A percentile compares a stretch with the other conserved stretches of the same genome.
These are phyloP conservation scores for Botryotinia convoluta DNA, from an alignment of 2,329 filamentous ascomycete species.

Conservation along the genomic window DNA sequence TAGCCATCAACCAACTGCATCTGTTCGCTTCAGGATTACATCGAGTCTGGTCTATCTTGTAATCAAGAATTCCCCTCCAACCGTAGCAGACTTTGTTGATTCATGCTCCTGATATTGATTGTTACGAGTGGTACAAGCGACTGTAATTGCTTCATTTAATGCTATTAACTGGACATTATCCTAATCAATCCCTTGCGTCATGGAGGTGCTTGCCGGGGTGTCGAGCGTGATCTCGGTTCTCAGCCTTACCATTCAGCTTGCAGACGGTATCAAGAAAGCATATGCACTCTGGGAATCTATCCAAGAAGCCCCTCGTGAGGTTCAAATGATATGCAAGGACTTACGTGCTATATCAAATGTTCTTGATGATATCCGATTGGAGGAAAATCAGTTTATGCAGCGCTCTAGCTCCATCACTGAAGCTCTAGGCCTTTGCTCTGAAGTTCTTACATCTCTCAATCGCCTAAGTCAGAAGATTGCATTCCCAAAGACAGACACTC, in stretches of 20 bases:
- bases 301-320: not conserved
- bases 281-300: not conserved
- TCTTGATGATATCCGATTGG: not conserved
- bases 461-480: not conserved
- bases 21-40: no score
- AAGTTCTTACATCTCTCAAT: not conserved
- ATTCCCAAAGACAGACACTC: not conserved
- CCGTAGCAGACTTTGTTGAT: no score
- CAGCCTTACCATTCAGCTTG: not conserved
- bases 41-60: no score
- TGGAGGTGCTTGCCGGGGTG: not conserved
- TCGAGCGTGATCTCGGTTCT: not conserved
- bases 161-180: no score
- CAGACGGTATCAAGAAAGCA: not conserved
- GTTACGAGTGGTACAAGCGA: no score
- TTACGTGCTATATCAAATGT: not conserved
- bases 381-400: no score
- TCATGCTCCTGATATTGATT: no score
- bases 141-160: no score
- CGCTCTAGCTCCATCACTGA: not conserved
- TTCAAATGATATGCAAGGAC: not conserved
- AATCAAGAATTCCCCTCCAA: no score
- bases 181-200: no score
- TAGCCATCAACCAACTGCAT: no score
- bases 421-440: not conserved